These are phyloP conservation scores for Petunia hybrid DNA, from an alignment of 305 asterid genomes.

Conservation along the genomic window DNA sequence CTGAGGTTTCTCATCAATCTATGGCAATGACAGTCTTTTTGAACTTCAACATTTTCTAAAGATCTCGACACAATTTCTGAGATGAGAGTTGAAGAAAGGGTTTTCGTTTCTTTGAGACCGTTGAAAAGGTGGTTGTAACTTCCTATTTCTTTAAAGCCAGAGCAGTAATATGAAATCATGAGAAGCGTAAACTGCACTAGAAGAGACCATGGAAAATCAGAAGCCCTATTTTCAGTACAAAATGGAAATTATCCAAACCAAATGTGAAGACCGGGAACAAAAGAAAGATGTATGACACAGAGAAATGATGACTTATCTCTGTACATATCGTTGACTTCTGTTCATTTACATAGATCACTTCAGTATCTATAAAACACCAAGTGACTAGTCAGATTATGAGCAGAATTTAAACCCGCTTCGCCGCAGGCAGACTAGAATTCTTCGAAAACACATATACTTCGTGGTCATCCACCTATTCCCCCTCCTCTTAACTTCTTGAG, in stretches of 20 bases:
- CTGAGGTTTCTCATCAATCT: not conserved
- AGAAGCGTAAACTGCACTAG: slow-evolving; percentile 5
- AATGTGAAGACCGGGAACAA: slow-evolving; percentile 1
- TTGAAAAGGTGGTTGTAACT: slow-evolving; percentile 19
- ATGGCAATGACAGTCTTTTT: not conserved
- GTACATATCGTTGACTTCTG: not conserved
- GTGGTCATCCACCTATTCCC: not conserved
- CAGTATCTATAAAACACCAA: slow-evolving; percentile 10
- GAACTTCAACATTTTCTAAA: not conserved
- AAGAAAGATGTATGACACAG: slow-evolving; percentile 20
- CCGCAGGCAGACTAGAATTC: slow-evolving; percentile 20
- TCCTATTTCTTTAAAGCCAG: not conserved
- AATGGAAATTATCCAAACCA: slow-evolving; percentile 4
- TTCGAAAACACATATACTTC: slow-evolving; percentile 16
- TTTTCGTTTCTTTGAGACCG: not conserved
- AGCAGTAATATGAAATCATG: not conserved
- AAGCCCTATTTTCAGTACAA: not conserved
- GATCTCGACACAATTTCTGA: not conserved
- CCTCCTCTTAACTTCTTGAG: not conserved
- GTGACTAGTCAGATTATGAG: not conserved
- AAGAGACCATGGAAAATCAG: not conserved
- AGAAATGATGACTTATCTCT: slow-evolving; percentile 13
- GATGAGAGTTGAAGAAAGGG: slow-evolving; percentile 17
- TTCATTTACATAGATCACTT: slow-evolving; percentile 28
- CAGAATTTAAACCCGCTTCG: slow-evolving; percentile 13